These are phyloP conservation scores for Naganishia cerealis DNA, from an alignment of 1,284 basidiomycete species.

Conservation along the genomic window DNA sequence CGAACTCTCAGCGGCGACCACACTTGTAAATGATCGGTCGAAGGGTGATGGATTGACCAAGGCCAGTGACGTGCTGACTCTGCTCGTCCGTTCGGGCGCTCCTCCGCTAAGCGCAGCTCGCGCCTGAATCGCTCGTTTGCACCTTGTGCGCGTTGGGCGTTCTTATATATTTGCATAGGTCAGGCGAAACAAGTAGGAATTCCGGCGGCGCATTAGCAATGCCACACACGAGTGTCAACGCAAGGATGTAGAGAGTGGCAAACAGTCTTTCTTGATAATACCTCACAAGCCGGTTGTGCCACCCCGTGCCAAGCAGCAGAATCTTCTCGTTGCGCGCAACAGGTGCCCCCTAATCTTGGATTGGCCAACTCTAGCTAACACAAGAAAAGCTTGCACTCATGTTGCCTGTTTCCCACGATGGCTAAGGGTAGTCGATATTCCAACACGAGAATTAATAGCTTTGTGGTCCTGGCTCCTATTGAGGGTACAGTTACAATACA, in stretches of 20 bases:
- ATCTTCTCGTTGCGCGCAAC: slow-evolving; percentile 1
- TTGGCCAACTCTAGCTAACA: not conserved
- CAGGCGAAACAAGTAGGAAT: not conserved
- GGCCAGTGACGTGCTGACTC: slow-evolving; percentile 27
- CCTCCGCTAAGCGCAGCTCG: slow-evolving; percentile 23
- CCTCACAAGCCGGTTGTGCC: not conserved
- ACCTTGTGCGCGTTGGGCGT: not conserved
- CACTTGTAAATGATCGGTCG: too few relatives aligned
- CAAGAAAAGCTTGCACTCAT: not conserved
- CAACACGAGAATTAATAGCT: too few relatives aligned
- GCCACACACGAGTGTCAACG: not conserved
- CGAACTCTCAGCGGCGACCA: not conserved
- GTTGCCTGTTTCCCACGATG: slow-evolving; percentile 5
- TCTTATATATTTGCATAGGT: slow-evolving; percentile 4
- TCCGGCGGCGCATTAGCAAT: not conserved
- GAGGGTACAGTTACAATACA: too few relatives aligned
- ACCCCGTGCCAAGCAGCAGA: not conserved
- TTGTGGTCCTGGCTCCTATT: too few relatives aligned
- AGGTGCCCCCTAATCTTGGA: not conserved
- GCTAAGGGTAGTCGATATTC: not conserved
- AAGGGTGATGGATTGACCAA: slow-evolving; percentile 18
- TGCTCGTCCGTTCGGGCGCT: slow-evolving; percentile 18
- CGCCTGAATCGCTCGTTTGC: slow-evolving; percentile 7
- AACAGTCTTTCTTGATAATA: slow-evolving; percentile 3
- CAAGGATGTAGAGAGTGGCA: not conserved